Conservation (phyloP, 2,329 filamentous ascomycete genomes). For the Zasmidium cellare region DNA sequence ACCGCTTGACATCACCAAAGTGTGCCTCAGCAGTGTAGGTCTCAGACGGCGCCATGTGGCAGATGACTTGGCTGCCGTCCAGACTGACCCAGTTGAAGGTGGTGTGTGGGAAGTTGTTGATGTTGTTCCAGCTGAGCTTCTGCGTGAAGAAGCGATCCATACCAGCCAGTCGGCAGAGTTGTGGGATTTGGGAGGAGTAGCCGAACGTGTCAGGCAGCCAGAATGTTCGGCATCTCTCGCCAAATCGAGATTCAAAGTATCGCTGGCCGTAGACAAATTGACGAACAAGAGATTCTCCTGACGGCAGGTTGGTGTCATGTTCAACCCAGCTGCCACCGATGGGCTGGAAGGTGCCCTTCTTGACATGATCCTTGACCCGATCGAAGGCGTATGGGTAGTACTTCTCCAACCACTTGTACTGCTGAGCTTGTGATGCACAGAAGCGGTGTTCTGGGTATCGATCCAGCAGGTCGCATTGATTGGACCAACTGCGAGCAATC, state of each 20-base stretch:
- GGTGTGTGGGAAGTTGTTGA: conserved; percentile 97
- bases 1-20: conserved; percentile 90
- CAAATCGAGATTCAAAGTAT: conserved; percentile 92
- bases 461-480: conserved; percentile 93
- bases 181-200: conserved; percentile 91
- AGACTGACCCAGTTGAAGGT: conserved; percentile 98
- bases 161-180: conserved; percentile 88
- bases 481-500: conserved; percentile 92
- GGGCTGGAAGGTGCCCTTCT: conserved; percentile 86
- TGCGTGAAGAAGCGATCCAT: conserved; percentile 98
- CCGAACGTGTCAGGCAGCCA: conserved; percentile 99
- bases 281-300: conserved; percentile 87
- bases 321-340: conserved; percentile 99
- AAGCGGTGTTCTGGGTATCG: conserved; percentile 93
- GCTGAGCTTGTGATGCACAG: conserved; percentile 89
- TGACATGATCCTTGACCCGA: conserved; percentile 87
- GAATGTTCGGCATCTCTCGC: conserved; percentile 83
- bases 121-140: conserved; percentile 99
- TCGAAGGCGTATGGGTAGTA: conserved; percentile 87
- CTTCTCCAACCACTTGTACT: conserved; percentile 95
- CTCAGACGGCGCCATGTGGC: conserved; percentile 94
- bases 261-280: conserved; percentile 96
- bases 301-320: conserved; percentile 96
- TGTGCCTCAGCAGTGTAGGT: conserved; percentile 94
- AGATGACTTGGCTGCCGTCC: conserved; percentile 94